Conservation (phyloP, 768 basidiomycete genomes). For the Termitomyces eurrhizus region DNA sequence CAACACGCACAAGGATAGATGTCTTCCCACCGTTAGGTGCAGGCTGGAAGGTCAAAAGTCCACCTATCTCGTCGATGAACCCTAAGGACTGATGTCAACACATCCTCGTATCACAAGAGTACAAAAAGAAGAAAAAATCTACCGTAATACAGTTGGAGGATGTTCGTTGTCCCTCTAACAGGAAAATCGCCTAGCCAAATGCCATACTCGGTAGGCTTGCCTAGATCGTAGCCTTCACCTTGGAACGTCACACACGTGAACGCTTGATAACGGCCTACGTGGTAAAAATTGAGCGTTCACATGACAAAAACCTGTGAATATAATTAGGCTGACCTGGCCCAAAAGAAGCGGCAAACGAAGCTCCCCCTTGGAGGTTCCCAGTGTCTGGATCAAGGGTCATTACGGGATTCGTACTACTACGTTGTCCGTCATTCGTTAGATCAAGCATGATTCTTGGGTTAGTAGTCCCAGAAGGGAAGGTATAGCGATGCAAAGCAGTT, state of each 20-base stretch:
- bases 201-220: constrained; percentile 51
- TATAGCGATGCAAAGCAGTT: constrained; percentile 57
- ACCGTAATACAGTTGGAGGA: constrained; percentile 49
- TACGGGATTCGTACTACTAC: constrained; percentile 43
- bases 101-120: neutral
- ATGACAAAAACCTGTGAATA: neutral
- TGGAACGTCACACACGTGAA: constrained; percentile 61
- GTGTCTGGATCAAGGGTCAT: constrained; percentile 46
- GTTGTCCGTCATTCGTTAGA: constrained; percentile 58
- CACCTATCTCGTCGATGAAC: constrained; percentile 48
- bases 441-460: constrained; percentile 55
- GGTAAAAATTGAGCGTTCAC: neutral
- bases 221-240: constrained; percentile 44
- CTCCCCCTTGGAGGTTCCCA: constrained; percentile 46
- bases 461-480: constrained; percentile 44
- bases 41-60: constrained; percentile 47
- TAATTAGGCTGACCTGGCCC: constrained; percentile 36
- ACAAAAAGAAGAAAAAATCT: constrained; percentile 6
- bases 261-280: constrained; percentile 47
- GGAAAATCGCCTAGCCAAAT: constrained; percentile 50
- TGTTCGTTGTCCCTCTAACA: constrained; percentile 38
- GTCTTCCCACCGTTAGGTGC: constrained; percentile 31
- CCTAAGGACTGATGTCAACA: constrained; percentile 24
- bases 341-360: constrained; percentile 51
- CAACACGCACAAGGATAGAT: constrained; percentile 53